Evolutionary conservation across 2,329 filamentous ascomycete species (phyloP).

Genomic region (Aspergillus neoniger): DNA sequence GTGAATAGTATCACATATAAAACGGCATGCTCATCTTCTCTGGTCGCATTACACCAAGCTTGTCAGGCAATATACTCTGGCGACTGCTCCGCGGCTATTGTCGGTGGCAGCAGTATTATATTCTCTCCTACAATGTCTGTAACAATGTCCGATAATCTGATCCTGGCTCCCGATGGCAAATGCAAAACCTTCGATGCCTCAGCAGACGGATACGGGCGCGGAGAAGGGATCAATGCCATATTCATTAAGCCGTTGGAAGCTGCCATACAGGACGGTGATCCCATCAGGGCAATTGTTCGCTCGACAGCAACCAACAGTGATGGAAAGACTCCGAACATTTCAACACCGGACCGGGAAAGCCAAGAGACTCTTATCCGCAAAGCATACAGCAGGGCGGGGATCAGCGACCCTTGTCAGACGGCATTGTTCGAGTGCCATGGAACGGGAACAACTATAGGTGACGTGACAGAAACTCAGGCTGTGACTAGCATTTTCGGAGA

Average conservation of each 20-base stretch:
- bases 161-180: slow-evolving; percentile 35
- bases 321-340: slow-evolving; percentile 19
- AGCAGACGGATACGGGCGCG: slow-evolving; percentile 38
- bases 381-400: slow-evolving; percentile 8
- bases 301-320: slow-evolving; percentile 26
- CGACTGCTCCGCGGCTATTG: slow-evolving; percentile 31
- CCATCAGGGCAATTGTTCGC: slow-evolving; percentile 34
- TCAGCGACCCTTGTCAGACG: slow-evolving; percentile 11
- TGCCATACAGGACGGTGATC: slow-evolving; percentile 34
- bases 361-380: slow-evolving; percentile 14
- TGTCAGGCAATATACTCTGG: slow-evolving; percentile 25
- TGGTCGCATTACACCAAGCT: slow-evolving; percentile 34
- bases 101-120: slow-evolving; percentile 40
- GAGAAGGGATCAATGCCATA: slow-evolving; percentile 36
- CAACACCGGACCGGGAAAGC: not conserved
- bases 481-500: slow-evolving; percentile 17
- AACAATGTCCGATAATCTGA: slow-evolving; percentile 33
- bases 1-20: slow-evolving; percentile 28
- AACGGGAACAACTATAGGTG: slow-evolving; percentile 15
- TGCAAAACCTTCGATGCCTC: slow-evolving; percentile 32
- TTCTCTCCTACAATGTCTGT: slow-evolving; percentile 30
- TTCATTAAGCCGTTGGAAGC: slow-evolving; percentile 31
- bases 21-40: slow-evolving; percentile 42
- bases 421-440: slow-evolving; percentile 20
- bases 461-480: slow-evolving; percentile 5